Conservation (phyloP, 1,284 basidiomycete genomes). For the Ganoderma multipileum region DNA sequence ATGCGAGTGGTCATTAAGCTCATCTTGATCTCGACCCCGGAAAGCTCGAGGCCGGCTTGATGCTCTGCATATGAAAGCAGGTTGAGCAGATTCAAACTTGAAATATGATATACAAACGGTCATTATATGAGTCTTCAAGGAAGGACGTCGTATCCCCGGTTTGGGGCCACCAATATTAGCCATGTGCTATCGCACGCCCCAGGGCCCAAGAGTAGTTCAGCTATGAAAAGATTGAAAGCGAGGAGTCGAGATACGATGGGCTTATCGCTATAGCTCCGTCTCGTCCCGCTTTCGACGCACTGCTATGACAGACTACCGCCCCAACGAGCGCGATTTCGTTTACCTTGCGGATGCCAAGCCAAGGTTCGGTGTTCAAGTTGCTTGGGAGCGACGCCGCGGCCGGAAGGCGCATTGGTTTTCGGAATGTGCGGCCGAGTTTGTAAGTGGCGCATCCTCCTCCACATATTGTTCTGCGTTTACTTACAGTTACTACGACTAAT, state of each 20-base stretch:
- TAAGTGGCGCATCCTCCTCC: slow-evolving; percentile 37
- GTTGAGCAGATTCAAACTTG: no score
- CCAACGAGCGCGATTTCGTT: slow-evolving; percentile 23
- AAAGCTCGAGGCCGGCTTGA: no score
- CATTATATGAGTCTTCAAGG: background rate
- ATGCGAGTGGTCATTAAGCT: background rate
- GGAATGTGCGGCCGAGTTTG: slow-evolving; percentile 66
- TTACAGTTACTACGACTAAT: background rate
- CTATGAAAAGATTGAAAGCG: background rate
- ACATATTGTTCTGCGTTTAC: background rate
- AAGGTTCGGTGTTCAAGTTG: slow-evolving; percentile 46
- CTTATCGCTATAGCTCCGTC: background rate
- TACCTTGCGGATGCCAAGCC: slow-evolving; percentile 33
- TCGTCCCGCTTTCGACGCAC: background rate
- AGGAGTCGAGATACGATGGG: background rate
- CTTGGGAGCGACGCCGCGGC: slow-evolving; percentile 63
- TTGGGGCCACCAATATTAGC: background rate
- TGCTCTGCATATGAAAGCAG: background rate
- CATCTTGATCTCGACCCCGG: no score
- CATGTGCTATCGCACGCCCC: background rate
- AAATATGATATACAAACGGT: background rate
- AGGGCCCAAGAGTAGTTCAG: background rate
- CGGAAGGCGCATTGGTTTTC: slow-evolving; percentile 56
- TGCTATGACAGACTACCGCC: background rate
- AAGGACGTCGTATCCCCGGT: background rate